Base-by-base conservation (phyloP, 2,329 filamentous ascomycete species). In the Clarireedia homoeocarpa region DNA sequence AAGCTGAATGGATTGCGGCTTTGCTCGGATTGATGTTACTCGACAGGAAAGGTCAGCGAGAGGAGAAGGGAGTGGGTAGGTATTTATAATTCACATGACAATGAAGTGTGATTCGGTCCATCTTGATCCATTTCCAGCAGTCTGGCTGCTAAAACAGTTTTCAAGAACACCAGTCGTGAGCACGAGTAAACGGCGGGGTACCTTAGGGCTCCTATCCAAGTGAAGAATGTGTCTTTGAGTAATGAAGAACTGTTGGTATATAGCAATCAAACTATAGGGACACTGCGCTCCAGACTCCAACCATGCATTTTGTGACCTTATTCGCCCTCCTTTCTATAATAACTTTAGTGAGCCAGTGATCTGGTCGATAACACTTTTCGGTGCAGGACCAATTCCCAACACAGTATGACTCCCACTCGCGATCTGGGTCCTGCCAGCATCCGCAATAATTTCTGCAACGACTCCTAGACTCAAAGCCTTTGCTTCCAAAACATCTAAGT, bases 391-490 rank as follows among this genome's bases (percentile, higher is more conserved):
- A 53, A 92, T 84, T 0, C 94, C 94, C 51, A 99, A 75, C 44
- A 99, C 94, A 0, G 94, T 99, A 71, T 89, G 81, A 71, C 91
- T 96, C 17, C 94, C 92, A 45, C 88, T 85, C 52, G 91, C 91
- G 71, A 99, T 97, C 80, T 99, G 94, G 47, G 94, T 99, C 59
- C 94, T 82, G 14, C 94, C 94, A n/a, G 94, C 94, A 73, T 99
- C 94, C 67, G 89, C 85, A 63, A 99, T 92, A 53, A 96, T 84
- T 71, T 92, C 87, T 53, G 92, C 90, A 59, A 90, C 91, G 58
- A 99, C 72, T 1, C 94, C 92, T 57, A 96, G 71, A 69, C 85
- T 89, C 60, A 89, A 79, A 3, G 94, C 94, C 71, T 86, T 84
- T 53, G 85, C 88, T 73, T 91, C 86, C 63, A 88, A 73, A 60